These are phyloP conservation scores for Podaxis rugospora DNA, from an alignment of 768 basidiomycete genomes.

Conservation along the genomic window DNA sequence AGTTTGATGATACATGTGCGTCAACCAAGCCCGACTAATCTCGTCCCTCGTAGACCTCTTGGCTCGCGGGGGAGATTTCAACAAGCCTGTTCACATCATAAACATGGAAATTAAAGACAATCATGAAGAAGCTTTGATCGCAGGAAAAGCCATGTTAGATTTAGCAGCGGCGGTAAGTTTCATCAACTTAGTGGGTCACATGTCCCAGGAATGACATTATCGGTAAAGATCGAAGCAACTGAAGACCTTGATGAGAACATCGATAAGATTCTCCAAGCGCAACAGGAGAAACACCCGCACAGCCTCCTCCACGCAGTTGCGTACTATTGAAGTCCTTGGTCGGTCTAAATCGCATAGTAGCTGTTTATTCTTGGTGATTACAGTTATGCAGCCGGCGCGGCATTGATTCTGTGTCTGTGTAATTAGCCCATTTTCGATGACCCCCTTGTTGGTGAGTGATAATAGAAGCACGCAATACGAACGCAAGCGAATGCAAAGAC, in stretches of 20 bases:
- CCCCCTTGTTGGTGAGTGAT: not conserved
- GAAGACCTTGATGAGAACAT: conserved; percentile 91
- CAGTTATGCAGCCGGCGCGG: not conserved
- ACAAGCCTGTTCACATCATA: conserved; percentile 91
- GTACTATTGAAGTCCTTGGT: conserved; percentile 59
- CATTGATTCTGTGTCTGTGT: not conserved
- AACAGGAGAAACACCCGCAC: conserved; percentile 91
- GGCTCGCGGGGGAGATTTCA: conserved; percentile 83
- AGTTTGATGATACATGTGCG: conserved; percentile 16
- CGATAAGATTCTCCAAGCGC: conserved; percentile 74
- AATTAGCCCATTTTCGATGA: not conserved
- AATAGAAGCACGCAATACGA: conserved; percentile 36
- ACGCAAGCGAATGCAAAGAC: conserved; percentile 28
- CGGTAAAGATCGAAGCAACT: conserved; percentile 71
- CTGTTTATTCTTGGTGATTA: not conserved
- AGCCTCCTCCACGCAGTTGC: conserved; percentile 86
- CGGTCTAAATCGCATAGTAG: not conserved
- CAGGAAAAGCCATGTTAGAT: conserved; percentile 92
- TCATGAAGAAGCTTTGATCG: conserved; percentile 95
- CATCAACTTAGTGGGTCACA: not conserved
- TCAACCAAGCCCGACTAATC: not conserved
- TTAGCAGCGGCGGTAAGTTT: conserved; percentile 81
- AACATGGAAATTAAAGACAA: conserved; percentile 99
- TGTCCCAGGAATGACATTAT: conserved; percentile 11
- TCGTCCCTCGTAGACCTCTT: conserved; percentile 60